phyloP scores from a whole-genome alignment of 2,329 filamentous ascomycete species.

The Dothideomycetes sp. region DNA sequence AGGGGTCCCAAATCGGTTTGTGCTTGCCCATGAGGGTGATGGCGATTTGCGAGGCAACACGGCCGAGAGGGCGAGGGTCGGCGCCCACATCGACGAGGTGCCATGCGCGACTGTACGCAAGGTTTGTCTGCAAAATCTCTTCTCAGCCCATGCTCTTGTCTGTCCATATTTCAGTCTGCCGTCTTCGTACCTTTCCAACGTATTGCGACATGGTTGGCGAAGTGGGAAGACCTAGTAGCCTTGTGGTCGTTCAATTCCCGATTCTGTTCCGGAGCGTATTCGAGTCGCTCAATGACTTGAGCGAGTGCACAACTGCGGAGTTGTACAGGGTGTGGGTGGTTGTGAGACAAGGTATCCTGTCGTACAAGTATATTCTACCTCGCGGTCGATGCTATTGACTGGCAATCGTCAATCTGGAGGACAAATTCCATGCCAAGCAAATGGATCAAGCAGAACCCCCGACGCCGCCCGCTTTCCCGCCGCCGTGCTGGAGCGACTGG shows the following conservation, averaged over 20 bases:
- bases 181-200: conserved; percentile 60
- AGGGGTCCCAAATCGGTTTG: conserved; percentile 96
- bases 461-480: too few relatives aligned
- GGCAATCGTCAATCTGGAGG: background rate
- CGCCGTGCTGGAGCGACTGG: too few relatives aligned
- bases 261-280: too few relatives aligned
- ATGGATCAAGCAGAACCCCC: too few relatives aligned
- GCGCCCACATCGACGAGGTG: conserved; percentile 72
- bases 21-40: conserved; percentile 93
- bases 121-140: conserved; percentile 68
- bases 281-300: too few relatives aligned
- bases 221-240: conserved; percentile 7
- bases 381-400: background rate
- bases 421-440: too few relatives aligned
- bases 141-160: conserved; percentile 1
- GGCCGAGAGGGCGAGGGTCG: conserved; percentile 69
- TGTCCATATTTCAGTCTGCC: background rate
- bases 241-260: background rate
- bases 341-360: too few relatives aligned
- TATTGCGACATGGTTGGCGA: conserved; percentile 62
- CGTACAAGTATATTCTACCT: too few relatives aligned
- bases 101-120: conserved; percentile 95
- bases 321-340: too few relatives aligned
- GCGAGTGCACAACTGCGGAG: too few relatives aligned
- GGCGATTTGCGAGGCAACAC: conserved; percentile 80